Conservation (phyloP, 2,329 filamentous ascomycete species). For the Nothophaeocryptopus gaeumannii region DNA sequence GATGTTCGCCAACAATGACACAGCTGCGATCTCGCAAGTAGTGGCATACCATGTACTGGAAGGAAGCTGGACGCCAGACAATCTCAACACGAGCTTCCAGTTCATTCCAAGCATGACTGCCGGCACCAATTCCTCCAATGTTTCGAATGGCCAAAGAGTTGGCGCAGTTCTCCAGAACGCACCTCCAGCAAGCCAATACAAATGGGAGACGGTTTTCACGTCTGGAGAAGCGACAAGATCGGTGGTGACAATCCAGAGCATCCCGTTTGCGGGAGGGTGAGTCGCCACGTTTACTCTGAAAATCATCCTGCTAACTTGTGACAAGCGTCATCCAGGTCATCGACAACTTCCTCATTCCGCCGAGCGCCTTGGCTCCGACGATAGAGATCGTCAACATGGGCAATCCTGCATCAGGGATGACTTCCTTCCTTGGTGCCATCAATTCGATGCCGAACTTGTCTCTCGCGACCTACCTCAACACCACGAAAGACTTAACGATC, state of each 20-base stretch:
- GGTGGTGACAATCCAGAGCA: conserved; percentile 24
- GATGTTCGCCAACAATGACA: conserved; percentile 17
- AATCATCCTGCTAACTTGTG: neutral
- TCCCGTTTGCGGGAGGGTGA: conserved; percentile 47
- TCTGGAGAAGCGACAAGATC: conserved; percentile 45
- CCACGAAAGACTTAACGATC: conserved; percentile 30
- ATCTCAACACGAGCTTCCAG: conserved; percentile 31
- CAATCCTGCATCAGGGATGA: conserved; percentile 42
- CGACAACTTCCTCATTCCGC: conserved; percentile 53
- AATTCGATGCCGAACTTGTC: conserved; percentile 40
- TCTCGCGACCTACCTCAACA: conserved; percentile 22
- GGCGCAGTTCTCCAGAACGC: conserved; percentile 34
- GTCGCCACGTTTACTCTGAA: conserved; percentile 39
- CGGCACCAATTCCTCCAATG: conserved; percentile 46
- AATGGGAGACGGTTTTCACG: conserved; percentile 38
- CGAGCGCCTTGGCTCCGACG: conserved; percentile 43
- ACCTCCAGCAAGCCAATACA: conserved; percentile 4
- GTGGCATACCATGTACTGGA: conserved; percentile 16
- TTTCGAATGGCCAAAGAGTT: conserved; percentile 51
- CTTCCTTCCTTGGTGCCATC: conserved; percentile 49
- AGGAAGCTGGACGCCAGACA: conserved; percentile 16
- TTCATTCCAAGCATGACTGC: conserved; percentile 48
- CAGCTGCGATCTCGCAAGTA: conserved; percentile 11
- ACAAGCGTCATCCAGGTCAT: conserved; percentile 53
- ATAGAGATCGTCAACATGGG: conserved; percentile 28